Evolutionary conservation across 306 rosid genomes (phyloP).

Genomic region (Vachellia collinsii): DNA sequence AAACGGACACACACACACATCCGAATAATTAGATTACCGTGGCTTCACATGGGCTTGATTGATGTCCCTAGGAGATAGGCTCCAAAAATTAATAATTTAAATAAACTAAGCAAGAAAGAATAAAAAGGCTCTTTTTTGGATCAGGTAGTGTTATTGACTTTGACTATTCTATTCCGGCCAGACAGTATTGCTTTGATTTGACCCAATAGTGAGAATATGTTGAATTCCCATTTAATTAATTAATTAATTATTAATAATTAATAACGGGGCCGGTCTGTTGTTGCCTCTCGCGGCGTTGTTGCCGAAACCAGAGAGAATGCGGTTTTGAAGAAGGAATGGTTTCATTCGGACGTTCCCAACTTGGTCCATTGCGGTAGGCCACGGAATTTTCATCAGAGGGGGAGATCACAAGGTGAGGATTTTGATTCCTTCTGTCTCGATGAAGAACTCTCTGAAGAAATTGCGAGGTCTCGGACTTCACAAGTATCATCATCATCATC

Average conservation of each 20-base stretch:
- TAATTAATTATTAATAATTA: neutral
- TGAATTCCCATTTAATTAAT: neutral
- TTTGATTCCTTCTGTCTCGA: conserved; percentile 16
- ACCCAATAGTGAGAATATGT: neutral
- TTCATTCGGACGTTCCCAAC: conserved; percentile 5
- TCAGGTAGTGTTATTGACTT: neutral
- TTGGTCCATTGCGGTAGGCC: neutral
- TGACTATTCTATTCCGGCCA: neutral
- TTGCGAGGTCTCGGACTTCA: conserved; percentile 79
- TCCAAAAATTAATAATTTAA: neutral
- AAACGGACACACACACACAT: neutral
- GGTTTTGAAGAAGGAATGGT: conserved; percentile 28
- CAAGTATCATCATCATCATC: conserved; percentile 42
- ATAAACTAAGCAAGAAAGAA: neutral
- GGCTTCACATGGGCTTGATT: neutral
- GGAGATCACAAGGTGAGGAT: neutral
- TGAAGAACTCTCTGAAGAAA: conserved; percentile 84
- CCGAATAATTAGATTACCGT: neutral
- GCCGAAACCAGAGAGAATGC: conserved; percentile 41
- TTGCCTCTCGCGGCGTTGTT: neutral
- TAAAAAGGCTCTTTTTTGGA: neutral
- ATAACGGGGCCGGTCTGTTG: neutral
- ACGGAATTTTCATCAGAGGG: neutral
- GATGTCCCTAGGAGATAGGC: neutral
- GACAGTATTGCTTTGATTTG: neutral